These are phyloP conservation scores for Tolypocladium album DNA, from an alignment of 2,329 filamentous ascomycete genomes.

Conservation along the genomic window DNA sequence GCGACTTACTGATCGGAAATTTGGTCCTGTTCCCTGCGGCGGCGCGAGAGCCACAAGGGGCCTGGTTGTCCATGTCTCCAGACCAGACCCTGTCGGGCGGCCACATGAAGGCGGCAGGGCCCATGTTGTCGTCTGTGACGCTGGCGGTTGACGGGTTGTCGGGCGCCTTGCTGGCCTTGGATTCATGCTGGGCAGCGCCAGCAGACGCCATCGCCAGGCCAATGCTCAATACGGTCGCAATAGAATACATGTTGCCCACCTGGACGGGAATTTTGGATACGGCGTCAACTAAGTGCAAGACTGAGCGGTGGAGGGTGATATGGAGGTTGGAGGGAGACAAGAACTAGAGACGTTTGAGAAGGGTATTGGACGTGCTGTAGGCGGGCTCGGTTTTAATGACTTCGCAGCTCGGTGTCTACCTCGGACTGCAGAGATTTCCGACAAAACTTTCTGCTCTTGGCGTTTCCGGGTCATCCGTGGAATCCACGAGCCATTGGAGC, in stretches of 20 bases:
- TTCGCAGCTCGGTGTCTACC: not conserved
- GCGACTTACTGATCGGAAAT: constrained; percentile 34
- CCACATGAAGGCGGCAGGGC: constrained; percentile 45
- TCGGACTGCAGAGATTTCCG: not conserved
- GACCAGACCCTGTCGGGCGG: constrained; percentile 40
- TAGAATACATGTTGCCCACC: not conserved
- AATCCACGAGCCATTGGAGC: not conserved
- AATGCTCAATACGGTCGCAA: not conserved
- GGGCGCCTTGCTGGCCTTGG: not conserved
- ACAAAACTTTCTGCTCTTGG: not conserved
- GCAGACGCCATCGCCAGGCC: constrained; percentile 1
- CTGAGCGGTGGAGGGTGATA: too few species aligned
- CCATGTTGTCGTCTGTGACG: constrained; percentile 11
- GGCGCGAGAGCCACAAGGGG: constrained; percentile 38
- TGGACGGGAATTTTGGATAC: not conserved
- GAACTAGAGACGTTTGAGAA: not conserved
- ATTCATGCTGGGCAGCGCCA: not conserved
- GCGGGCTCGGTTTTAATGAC: not conserved
- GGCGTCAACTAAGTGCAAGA: not conserved
- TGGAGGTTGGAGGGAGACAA: not conserved
- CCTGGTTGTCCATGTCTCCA: constrained; percentile 35
- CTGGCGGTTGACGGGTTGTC: constrained; percentile 1
- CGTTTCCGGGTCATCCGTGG: not conserved
- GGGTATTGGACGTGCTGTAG: not conserved
- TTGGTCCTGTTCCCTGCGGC: constrained; percentile 29